Evolutionary conservation across 1,284 basidiomycete genomes (phyloP).

Genomic region (Limonomyces culmigenus): DNA sequence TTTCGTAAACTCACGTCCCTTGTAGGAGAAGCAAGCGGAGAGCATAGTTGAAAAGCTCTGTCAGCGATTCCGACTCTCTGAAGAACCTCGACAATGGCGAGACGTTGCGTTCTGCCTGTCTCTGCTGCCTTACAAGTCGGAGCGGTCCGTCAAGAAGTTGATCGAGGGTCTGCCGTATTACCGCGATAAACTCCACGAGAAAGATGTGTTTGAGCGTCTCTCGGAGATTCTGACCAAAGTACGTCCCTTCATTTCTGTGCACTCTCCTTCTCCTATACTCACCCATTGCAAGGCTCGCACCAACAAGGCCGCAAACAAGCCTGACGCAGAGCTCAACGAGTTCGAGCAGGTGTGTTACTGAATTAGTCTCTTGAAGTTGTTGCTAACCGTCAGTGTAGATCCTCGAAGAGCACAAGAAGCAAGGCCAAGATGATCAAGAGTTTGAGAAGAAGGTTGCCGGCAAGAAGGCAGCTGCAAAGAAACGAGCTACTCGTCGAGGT

Average conservation of each 20-base stretch:
- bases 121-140: conserved; percentile 90
- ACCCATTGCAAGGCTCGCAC: conserved; percentile 37
- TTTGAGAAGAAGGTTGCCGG: conserved; percentile 71
- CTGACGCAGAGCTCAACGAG: conserved; percentile 78
- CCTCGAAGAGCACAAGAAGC: conserved; percentile 64
- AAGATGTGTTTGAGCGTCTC: conserved; percentile 72
- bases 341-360: conserved; percentile 55
- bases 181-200: conserved; percentile 90
- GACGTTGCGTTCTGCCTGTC: conserved; percentile 96
- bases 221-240: conserved; percentile 76
- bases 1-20: background rate
- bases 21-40: conserved; percentile 88
- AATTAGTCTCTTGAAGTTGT: background rate
- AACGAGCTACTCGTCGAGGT: conserved; percentile 32
- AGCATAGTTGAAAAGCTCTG: conserved; percentile 90
- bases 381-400: conserved; percentile 29
- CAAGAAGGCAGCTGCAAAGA: conserved; percentile 68
- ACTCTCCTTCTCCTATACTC: conserved; percentile 1
- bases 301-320: conserved; percentile 83
- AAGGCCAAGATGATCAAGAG: conserved; percentile 84
- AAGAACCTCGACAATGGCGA: conserved; percentile 89
- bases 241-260: background rate
- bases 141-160: conserved; percentile 90
- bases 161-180: conserved; percentile 87
- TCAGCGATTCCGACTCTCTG: conserved; percentile 80